Evolutionary conservation across 2,329 filamentous ascomycete species (phyloP).

Genomic region (Sclerotinia subarctica): DNA sequence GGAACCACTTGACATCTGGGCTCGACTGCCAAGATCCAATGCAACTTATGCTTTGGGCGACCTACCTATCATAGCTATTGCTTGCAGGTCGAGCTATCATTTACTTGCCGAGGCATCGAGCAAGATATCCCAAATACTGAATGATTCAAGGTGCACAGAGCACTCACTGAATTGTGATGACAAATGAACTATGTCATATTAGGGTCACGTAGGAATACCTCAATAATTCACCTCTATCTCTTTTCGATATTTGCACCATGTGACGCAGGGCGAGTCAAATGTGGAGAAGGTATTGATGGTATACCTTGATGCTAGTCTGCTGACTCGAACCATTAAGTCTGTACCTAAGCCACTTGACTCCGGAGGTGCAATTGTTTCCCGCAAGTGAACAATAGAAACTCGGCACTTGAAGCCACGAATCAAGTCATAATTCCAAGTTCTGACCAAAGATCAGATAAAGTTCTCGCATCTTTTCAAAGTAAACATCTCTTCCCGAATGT

Average conservation of each 20-base stretch:
- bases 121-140: neutral
- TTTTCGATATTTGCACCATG: neutral
- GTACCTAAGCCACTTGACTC: constrained; percentile 11
- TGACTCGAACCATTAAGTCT: neutral
- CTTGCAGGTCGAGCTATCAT: neutral
- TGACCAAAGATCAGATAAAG: neutral
- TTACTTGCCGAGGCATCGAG: neutral
- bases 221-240: neutral
- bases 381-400: neutral
- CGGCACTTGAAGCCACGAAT: neutral
- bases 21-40: neutral
- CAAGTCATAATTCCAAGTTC: neutral
- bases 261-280: neutral
- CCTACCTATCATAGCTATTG: neutral
- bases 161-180: neutral
- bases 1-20: neutral
- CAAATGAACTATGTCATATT: constrained; percentile 1
- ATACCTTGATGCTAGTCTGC: neutral
- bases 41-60: neutral
- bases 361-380: neutral
- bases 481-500: neutral
- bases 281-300: neutral
- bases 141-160: neutral
- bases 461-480: neutral
- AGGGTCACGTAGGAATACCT: neutral